phyloP scores from a whole-genome alignment of 768 basidiomycete genomes.

The Fomitopsis serialis region DNA sequence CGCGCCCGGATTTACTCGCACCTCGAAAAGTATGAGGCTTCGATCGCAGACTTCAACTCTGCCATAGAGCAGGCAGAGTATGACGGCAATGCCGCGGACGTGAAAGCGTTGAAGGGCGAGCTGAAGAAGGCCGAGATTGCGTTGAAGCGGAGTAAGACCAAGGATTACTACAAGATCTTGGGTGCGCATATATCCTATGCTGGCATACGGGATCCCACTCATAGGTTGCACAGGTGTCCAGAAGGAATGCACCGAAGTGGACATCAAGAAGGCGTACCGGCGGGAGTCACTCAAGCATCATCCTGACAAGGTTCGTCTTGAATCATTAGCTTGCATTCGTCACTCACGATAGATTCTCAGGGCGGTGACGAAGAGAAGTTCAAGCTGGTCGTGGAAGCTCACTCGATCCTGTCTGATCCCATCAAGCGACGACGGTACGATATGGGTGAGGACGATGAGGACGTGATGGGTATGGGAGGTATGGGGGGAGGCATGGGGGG shows the following conservation, averaged over 20 bases:
- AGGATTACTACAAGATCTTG: slow-evolving; percentile 85
- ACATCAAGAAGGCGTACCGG: slow-evolving; percentile 91
- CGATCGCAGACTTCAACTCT: slow-evolving; percentile 72
- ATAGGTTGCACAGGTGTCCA: slow-evolving; percentile 30
- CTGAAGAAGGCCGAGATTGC: slow-evolving; percentile 78
- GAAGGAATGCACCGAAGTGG: slow-evolving; percentile 56
- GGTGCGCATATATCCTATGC: slow-evolving; percentile 16
- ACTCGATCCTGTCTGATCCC: slow-evolving; percentile 78
- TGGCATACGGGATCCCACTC: neutral
- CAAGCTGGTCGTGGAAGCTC: slow-evolving; percentile 82
- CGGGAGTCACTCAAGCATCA: slow-evolving; percentile 82
- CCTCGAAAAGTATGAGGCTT: slow-evolving; percentile 67
- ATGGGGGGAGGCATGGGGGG: slow-evolving; percentile 40
- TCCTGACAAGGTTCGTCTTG: slow-evolving; percentile 63
- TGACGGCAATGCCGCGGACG: slow-evolving; percentile 61
- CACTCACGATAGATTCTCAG: slow-evolving; percentile 26
- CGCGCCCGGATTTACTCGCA: slow-evolving; percentile 75
- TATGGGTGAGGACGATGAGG: slow-evolving; percentile 78
- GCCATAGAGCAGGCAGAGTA: slow-evolving; percentile 68
- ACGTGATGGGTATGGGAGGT: slow-evolving; percentile 35
- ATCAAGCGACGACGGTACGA: slow-evolving; percentile 71
- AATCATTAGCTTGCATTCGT: neutral
- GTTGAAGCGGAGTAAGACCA: slow-evolving; percentile 83
- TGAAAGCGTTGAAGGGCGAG: slow-evolving; percentile 55
- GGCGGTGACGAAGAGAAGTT: slow-evolving; percentile 96